Evolutionary conservation across 2,329 filamentous ascomycete species (phyloP), one percentile per base, ranked within the genome.

Genomic region (Fusarium coicis): DNA sequence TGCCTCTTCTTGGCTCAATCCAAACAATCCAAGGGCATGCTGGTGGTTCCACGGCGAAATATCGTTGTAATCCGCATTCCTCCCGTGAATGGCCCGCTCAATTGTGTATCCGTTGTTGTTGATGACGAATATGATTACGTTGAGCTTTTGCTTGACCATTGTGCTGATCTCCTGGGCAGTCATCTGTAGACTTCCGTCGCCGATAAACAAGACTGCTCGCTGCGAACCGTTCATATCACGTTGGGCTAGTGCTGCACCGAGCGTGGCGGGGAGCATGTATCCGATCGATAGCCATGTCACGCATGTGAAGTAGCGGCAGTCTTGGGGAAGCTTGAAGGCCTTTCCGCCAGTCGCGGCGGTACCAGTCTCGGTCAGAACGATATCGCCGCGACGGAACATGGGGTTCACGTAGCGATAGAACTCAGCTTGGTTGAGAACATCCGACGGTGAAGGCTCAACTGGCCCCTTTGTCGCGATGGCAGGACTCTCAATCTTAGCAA

Each of bases 61-160:
- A 5, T 68, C 55, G 4, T 68, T 68, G 7, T 68, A 68, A 14
- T 67, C 56, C 26, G 47, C 47, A 7, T 62, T 68, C n/a, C 65
- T 43, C 0, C 65, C 63, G 5, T 68, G 65, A 30, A 68, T 68
- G 10, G 55, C 65, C 15, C 65, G 65, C 32, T 68, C 63, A 26
- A 68, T 68, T 4, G 65, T 68, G 26, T 68, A 68, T 0, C 65
- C 63, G n/a, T 68, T 68, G 4, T 68, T 68, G 6, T 68, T 68
- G 16, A 68, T 68, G 2, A 68, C 63, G 32, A 68, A 54, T 9
- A 68, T 49, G 11, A 63, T 40, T 23, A 68, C 47, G 19, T 68
- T 63, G 36, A 68, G 65, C 3, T 44, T 63, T 5, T 68, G 63
- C 21, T 68, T 68, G 10, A 68, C 16, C 21, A 68, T 68, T 11